Conservation (phyloP, 208 protist genomes). For the Leishmania amazonensis region DNA sequence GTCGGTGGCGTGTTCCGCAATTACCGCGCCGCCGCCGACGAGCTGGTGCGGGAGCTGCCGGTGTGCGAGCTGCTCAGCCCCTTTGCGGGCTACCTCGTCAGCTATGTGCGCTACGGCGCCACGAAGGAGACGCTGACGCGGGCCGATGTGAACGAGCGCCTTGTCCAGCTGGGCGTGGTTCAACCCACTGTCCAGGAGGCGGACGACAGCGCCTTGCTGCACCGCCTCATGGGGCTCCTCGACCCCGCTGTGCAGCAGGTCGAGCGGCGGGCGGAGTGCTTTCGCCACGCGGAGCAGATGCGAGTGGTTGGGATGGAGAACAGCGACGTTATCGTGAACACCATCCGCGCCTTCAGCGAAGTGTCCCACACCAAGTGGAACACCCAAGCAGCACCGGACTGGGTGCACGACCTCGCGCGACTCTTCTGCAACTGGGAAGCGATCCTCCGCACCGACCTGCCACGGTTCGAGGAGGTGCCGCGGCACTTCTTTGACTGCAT, state of each 20-base stretch:
- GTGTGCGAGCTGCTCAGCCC: slow-evolving; percentile 74
- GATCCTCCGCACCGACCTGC: slow-evolving; percentile 81
- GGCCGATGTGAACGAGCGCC: slow-evolving; percentile 63
- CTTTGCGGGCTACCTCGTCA: slow-evolving; percentile 77
- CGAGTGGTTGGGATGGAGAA: slow-evolving; percentile 56
- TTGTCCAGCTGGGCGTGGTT: slow-evolving; percentile 67
- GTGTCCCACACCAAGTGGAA: slow-evolving; percentile 42
- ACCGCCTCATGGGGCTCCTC: slow-evolving; percentile 72
- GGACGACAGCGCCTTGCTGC: slow-evolving; percentile 45
- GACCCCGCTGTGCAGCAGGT: slow-evolving; percentile 68
- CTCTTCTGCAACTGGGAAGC: slow-evolving; percentile 90
- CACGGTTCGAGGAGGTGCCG: slow-evolving; percentile 76
- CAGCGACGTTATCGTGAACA: slow-evolving; percentile 47
- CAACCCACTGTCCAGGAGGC: slow-evolving; percentile 66
- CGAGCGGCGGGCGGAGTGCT: slow-evolving; percentile 52
- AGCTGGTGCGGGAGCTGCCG: slow-evolving; percentile 56
- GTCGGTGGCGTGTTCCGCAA: slow-evolving; percentile 78
- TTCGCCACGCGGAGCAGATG: slow-evolving; percentile 31
- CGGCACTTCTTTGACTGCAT: slow-evolving; percentile 86
- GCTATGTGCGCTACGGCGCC: slow-evolving; percentile 69
- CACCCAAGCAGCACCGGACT: slow-evolving; percentile 54
- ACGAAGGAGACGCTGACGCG: slow-evolving; percentile 65
- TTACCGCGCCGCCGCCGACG: slow-evolving; percentile 75
- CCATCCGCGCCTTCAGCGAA: slow-evolving; percentile 64
- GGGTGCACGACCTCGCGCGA: slow-evolving; percentile 83